Percentiles rank a stretch among this genome's conserved stretches.
Evolutionary conservation across 306 rosid species (phyloP).

Genomic region (Lupinus albus): DNA sequence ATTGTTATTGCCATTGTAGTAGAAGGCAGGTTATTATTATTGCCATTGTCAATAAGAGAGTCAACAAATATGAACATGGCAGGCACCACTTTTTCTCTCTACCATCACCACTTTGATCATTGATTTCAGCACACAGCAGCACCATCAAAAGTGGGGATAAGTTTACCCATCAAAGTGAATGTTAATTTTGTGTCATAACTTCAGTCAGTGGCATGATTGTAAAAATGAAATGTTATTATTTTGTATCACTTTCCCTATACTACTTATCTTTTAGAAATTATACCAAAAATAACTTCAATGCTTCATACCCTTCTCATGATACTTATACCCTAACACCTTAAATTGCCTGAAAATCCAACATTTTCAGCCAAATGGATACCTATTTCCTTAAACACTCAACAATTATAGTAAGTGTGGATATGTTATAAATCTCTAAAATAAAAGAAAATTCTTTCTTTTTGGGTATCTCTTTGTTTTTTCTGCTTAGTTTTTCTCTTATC

Average conservation of each 20-base stretch:
- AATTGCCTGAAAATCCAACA: neutral
- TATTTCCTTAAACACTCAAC: slow-evolving; percentile 15
- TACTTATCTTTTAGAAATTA: slow-evolving; percentile 2
- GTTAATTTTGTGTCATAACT: neutral
- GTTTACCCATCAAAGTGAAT: slow-evolving; percentile 50
- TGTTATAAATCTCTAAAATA: slow-evolving; percentile 5
- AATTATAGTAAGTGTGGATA: neutral
- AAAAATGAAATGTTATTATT: slow-evolving; percentile 14
- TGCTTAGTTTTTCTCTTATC: no score
- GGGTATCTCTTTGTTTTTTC: no score
- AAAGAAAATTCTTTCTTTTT: neutral
- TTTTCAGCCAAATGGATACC: slow-evolving; percentile 1
- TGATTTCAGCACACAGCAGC: slow-evolving; percentile 29
- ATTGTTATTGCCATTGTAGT: no score
- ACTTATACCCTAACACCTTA: neutral
- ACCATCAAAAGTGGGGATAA: slow-evolving; percentile 29
- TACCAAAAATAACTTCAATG: slow-evolving; percentile 12
- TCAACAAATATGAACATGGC: slow-evolving; percentile 95
- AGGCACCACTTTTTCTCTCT: slow-evolving; percentile 68
- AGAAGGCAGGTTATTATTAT: slow-evolving; percentile 81
- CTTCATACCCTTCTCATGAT: slow-evolving; percentile 13
- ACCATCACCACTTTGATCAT: slow-evolving; percentile 48
- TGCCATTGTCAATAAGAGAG: slow-evolving; percentile 91
- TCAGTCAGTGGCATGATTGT: neutral
- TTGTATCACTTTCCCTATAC: slow-evolving; percentile 8